Conservation (phyloP, 148 eudicot genomes). For the Persicaria tinctoria region DNA sequence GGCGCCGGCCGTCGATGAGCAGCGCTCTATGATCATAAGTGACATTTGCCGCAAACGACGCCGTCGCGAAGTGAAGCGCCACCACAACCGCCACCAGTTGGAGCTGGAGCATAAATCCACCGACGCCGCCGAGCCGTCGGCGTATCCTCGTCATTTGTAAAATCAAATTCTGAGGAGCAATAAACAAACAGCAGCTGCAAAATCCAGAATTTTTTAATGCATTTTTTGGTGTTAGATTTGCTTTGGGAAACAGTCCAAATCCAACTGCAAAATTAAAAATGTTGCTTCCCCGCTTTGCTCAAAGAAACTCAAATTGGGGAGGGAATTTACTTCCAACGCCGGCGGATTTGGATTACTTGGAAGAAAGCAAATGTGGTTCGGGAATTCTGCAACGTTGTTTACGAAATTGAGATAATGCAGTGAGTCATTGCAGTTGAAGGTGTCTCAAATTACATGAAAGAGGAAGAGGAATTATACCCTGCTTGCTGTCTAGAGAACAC, state of each 20-base stretch:
- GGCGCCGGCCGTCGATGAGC: constrained; percentile 75
- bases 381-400: not conserved
- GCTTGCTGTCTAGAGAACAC: not conserved
- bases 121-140: not conserved
- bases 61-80: constrained; percentile 16
- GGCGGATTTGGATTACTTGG: not conserved
- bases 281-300: constrained; percentile 20
- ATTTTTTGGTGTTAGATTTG: not conserved
- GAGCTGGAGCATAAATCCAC: not conserved
- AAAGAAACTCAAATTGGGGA: not conserved
- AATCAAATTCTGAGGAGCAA: not conserved
- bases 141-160: not conserved
- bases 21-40: constrained; percentile 78
- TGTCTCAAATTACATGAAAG: not conserved
- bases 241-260: not conserved
- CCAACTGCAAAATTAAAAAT: not conserved
- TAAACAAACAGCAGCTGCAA: no score
- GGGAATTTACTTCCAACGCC: not conserved
- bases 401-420: not conserved
- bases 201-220: not conserved
- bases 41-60: constrained; percentile 53
- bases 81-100: not conserved
- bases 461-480: not conserved
- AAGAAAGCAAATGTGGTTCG: not conserved
- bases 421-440: constrained; percentile 5